A percentile compares a stretch with the other conserved stretches of the same genome.
Evolutionary conservation across 768 basidiomycete genomes (phyloP).

Genomic region (Lepiota brunneoincarnata): DNA sequence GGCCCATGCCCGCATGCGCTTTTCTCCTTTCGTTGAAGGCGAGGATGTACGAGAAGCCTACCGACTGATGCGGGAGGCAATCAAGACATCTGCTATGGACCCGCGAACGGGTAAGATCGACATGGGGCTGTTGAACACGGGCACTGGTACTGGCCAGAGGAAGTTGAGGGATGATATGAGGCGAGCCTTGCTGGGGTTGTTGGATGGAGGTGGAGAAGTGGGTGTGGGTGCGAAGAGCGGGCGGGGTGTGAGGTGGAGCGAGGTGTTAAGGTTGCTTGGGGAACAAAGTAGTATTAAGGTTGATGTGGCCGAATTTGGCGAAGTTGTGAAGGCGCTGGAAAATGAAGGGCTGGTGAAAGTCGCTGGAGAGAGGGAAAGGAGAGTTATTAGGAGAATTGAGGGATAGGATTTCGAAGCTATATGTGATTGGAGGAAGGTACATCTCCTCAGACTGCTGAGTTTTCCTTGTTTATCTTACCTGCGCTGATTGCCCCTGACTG

Average conservation of each 20-base stretch:
- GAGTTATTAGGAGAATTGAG: constrained; percentile 70
- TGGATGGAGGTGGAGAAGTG: constrained; percentile 46
- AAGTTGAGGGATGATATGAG: constrained; percentile 89
- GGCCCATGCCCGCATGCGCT: constrained; percentile 95
- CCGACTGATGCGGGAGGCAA: constrained; percentile 95
- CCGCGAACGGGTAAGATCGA: constrained; percentile 97
- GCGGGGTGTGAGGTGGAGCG: constrained; percentile 75
- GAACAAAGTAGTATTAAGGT: constrained; percentile 84
- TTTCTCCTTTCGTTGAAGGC: constrained; percentile 83
- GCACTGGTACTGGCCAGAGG: constrained; percentile 84
- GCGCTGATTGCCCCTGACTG: no score
- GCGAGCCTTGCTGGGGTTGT: constrained; percentile 67
- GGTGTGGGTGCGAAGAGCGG: constrained; percentile 54
- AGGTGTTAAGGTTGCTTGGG: constrained; percentile 74
- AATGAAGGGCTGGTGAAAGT: constrained; percentile 86
- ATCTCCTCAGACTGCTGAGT: no score
- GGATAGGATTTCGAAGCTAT: background rate
- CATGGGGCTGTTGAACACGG: constrained; percentile 92
- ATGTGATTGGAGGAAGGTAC: background rate
- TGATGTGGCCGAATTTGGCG: constrained; percentile 76
- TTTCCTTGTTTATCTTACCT: background rate
- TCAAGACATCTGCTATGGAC: constrained; percentile 93
- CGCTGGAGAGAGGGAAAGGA: constrained; percentile 81
- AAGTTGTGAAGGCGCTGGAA: constrained; percentile 75
- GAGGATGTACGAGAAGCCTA: constrained; percentile 87